Base-by-base conservation (phyloP, 2,329 filamentous ascomycete species). In the Arachnomyces sp. region DNA sequence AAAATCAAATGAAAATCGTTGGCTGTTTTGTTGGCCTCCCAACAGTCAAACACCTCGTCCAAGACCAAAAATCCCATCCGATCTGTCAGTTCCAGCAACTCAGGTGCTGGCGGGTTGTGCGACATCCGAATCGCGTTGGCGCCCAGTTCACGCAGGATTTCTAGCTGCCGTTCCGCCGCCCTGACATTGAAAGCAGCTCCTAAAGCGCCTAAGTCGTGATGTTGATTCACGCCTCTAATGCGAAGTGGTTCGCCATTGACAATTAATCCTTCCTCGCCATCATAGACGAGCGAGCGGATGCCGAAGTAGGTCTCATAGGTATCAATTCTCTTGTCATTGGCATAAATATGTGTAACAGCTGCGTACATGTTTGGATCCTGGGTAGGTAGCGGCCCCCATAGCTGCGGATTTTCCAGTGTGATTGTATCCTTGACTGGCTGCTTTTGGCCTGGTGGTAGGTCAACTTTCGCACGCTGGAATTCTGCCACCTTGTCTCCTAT, bases 41-140 rank as follows among this genome's bases (percentile, higher is more conserved):
- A 77, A 7, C 51, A 56, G 51, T 77, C 74, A 46, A 76, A 77
- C 13, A 73, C 68, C 54, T 77, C 73, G 45, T 74, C 69, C 29
- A 76, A 52, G 3, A 76, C 68, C 3, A 77, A 35, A 42, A 76
- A 66, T 0, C 73, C 73, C 52, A 71, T 54, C 2, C 56, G 52
- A 48, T 77, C 73, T 1, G 72, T 63, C 5, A 76, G 48, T 7
- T 73, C 66, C 1, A 77, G 61, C 0, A 74, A 52, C 44, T 74
- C 72, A 0, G 69, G 61, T 0, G 72, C 71, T 0, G 73, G 73
- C 0, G 72, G 72, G 52, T 76, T 76, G 51, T 77, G 73, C 0
- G 72, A 66, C 16, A 67, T 74, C 3, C 73, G 64, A 3, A 76
- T 56, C 0, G 69, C 66, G 43, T 75, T 76, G 45, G 49, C 52